phyloP scores from a whole-genome alignment of 225 moss, liverwort and hornwort species.

The Anthoceros angustus region DNA sequence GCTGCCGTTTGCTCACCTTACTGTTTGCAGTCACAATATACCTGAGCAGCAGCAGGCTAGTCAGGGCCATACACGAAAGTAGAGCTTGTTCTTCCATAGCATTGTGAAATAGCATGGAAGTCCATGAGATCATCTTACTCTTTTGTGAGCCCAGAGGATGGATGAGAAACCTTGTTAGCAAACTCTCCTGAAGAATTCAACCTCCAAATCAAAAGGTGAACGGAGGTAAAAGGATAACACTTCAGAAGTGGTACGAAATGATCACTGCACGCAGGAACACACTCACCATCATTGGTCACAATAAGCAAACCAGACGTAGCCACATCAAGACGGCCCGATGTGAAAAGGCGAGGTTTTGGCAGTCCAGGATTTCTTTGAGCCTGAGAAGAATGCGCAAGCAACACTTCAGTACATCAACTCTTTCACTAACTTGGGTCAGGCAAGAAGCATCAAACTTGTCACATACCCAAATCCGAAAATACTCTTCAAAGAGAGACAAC shows the following conservation, averaged over 20 bases:
- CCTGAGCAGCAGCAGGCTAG: slow-evolving; percentile 20
- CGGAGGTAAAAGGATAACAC: background rate
- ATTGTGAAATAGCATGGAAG: background rate
- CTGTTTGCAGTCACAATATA: slow-evolving; percentile 66
- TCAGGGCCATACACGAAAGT: background rate
- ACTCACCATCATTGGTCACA: slow-evolving; percentile 82
- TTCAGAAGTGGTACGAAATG: background rate
- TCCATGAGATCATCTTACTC: slow-evolving; percentile 32
- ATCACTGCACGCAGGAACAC: background rate
- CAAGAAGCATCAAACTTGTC: background rate
- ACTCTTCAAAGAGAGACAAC: slow-evolving; percentile 73
- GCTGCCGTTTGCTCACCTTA: slow-evolving; percentile 63
- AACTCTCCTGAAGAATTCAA: slow-evolving; percentile 58
- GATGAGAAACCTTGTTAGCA: slow-evolving; percentile 87
- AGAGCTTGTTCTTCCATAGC: background rate
- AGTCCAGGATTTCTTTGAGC: slow-evolving; percentile 65
- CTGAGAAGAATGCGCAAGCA: slow-evolving; percentile 18
- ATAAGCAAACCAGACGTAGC: slow-evolving; percentile 83
- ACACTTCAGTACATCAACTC: background rate
- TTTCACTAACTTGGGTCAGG: background rate
- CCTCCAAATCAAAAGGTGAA: background rate
- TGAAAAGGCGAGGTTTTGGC: slow-evolving; percentile 75
- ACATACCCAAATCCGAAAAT: slow-evolving; percentile 78
- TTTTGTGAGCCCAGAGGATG: slow-evolving; percentile 90
- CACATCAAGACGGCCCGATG: slow-evolving; percentile 92